These are phyloP conservation scores for Obelidium mucronatum DNA, from an alignment of 192 early-diverging fungal genomes.

Conservation along the genomic window DNA sequence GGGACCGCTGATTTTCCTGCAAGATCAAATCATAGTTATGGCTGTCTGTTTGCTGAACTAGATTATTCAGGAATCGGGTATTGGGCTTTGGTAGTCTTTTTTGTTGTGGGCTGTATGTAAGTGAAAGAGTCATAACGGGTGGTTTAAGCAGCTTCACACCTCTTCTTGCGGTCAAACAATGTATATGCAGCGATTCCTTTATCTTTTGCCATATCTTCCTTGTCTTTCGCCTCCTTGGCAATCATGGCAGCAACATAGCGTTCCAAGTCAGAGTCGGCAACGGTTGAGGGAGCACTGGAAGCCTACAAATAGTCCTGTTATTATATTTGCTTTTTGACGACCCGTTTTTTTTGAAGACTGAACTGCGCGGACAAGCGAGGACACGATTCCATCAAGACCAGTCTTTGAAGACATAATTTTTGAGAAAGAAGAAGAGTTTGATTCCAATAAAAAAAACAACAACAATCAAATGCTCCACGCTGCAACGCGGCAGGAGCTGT, in stretches of 20 bases:
- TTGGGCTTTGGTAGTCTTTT: constrained; percentile 53
- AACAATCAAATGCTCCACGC: background rate
- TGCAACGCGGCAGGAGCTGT: constrained; percentile 17
- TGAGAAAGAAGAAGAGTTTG: background rate
- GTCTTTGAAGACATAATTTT: constrained; percentile 9
- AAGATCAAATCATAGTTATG: constrained; percentile 56
- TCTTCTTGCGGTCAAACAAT: constrained; percentile 24
- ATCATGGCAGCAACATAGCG: constrained; percentile 45
- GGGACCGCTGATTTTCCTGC: constrained; percentile 27
- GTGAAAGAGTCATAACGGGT: background rate
- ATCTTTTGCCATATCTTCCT: constrained; percentile 36
- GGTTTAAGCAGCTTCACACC: constrained; percentile 9
- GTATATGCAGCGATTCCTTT: constrained; percentile 36
- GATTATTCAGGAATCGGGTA: constrained; percentile 48
- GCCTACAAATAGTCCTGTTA: constrained; percentile 18
- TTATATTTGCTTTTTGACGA: background rate
- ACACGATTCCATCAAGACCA: constrained; percentile 29
- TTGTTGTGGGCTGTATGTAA: background rate
- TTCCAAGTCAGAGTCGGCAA: constrained; percentile 44
- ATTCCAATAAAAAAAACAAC: background rate
- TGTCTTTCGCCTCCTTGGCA: constrained; percentile 32
- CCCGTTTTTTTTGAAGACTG: constrained; percentile 5
- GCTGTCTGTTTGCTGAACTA: constrained; percentile 47
- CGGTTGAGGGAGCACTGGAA: constrained; percentile 27
- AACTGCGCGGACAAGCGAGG: constrained; percentile 36